Conservation (phyloP, 1,284 basidiomycete genomes). For the Melampsora americana region DNA sequence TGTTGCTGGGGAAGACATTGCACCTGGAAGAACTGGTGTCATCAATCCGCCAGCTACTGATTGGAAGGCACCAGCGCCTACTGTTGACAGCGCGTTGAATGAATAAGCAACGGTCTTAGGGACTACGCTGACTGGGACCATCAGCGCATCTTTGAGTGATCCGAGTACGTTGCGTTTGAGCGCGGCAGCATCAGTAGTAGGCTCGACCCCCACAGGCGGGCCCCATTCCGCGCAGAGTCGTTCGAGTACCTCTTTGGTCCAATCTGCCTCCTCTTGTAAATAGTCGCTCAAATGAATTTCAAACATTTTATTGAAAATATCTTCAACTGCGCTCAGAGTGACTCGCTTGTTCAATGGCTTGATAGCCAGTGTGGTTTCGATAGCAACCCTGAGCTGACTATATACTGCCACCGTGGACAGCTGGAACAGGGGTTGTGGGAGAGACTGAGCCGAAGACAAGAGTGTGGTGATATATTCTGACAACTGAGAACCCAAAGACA, state of each 20-base stretch:
- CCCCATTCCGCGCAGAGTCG: slow-evolving; percentile 73
- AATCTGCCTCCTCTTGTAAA: slow-evolving; percentile 84
- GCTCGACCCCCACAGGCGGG: slow-evolving; percentile 63
- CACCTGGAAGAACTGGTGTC: neutral
- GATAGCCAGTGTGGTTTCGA: slow-evolving; percentile 65
- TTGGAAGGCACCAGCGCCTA: slow-evolving; percentile 71
- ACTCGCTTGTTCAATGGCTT: slow-evolving; percentile 48
- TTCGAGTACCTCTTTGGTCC: slow-evolving; percentile 70
- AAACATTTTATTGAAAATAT: slow-evolving; percentile 86
- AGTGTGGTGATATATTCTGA: slow-evolving; percentile 80
- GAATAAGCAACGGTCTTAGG: slow-evolving; percentile 73
- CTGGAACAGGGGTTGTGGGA: slow-evolving; percentile 72
- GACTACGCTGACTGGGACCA: slow-evolving; percentile 92
- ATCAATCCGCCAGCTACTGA: slow-evolving; percentile 55
- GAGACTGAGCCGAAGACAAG: slow-evolving; percentile 70
- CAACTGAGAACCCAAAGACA: slow-evolving; percentile 59
- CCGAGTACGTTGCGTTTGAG: slow-evolving; percentile 88
- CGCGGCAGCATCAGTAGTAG: slow-evolving; percentile 80
- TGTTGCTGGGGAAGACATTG: neutral
- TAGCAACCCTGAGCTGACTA: slow-evolving; percentile 78
- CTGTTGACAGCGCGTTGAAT: slow-evolving; percentile 64
- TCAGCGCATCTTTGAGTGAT: slow-evolving; percentile 81
- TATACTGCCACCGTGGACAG: slow-evolving; percentile 85
- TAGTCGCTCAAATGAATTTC: slow-evolving; percentile 95
- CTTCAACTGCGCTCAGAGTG: slow-evolving; percentile 63